Evolutionary conservation across 352 stramenopile species (phyloP), one percentile per base, ranked within the genome.

Genomic region (Phytophthora megakarya): DNA sequence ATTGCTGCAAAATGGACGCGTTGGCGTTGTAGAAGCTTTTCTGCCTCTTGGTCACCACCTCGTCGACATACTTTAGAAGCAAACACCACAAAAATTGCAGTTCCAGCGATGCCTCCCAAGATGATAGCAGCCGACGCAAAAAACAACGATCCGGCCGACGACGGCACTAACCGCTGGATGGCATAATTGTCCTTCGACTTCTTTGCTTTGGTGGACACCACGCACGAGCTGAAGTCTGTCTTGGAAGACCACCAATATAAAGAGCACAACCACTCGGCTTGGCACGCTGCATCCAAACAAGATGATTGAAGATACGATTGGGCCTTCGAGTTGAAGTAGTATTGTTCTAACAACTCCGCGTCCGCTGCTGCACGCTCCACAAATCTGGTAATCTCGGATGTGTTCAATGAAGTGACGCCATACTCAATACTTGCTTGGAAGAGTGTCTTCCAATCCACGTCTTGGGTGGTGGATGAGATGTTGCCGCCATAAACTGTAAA

Each of bases 251-350:
- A 92, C 86, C 86, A 95, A 46, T 88, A 86, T 10, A 92, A 44
- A 8, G 86, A 89, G 37, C 86, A 95, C 39, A 89, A 46, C 45
- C 79, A 86, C 33, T 86, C 50, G 5, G 82, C 81, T 44, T 79
- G 80, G 49, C 86, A 95, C 3, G 61, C 37, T 15, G 44, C n/a
- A 21, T 72, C 69, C 5, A 54, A 35, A 45, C 85, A 91, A 21
- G 77, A 69, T 12, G 72, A 47, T 15, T 79, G 56, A 13, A 71
- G 65, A 38, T 69, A 60, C 28, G 83, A 87, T 54, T 84, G 76
- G 16, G 85, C 85, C 66, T 91, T 90, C 56, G 84, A 88, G 70
- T 93, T 88, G 65, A 79, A 88, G 60, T 93, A 92, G 61, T 93
- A 93, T 37, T 76, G 61, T 22, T 89, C 73, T 11, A 92, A 56